Conservation (phyloP, 805 yeast species). For the Pichia rugopelliculosa region DNA sequence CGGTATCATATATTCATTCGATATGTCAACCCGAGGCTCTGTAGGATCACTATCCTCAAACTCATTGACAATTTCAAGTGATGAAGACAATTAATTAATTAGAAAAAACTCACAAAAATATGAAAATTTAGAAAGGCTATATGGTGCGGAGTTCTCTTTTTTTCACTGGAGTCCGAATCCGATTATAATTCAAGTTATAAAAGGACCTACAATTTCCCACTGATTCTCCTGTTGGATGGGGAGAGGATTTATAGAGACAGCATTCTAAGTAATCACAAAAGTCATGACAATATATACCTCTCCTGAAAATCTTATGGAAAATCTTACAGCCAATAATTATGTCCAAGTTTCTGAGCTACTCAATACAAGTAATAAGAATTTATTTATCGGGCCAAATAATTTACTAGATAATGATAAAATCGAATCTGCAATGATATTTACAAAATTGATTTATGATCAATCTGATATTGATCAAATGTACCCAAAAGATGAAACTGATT, state of each 20-base stretch:
- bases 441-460: constrained; percentile 12
- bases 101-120: not conserved
- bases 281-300: not conserved
- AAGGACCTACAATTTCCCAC: not conserved
- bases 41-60: not conserved
- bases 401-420: constrained; percentile 17
- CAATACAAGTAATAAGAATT: constrained; percentile 18
- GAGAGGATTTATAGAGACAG: too few species aligned
- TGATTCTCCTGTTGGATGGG: too few species aligned
- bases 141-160: not conserved
- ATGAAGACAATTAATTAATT: not conserved
- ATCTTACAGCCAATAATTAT: constrained; percentile 7
- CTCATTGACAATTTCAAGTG: not conserved
- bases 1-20: not conserved
- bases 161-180: too few species aligned
- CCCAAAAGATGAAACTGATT: not conserved
- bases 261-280: not conserved
- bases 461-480: constrained; percentile 4
- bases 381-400: constrained; percentile 24
- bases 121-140: not conserved
- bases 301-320: not conserved
- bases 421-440: constrained; percentile 15
- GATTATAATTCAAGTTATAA: too few species aligned
- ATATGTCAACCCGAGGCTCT: not conserved
- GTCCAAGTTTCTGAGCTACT: constrained; percentile 15